These are phyloP conservation scores for Spathaspora sp. DNA, from an alignment of 1,139 yeast genomes.

Conservation along the genomic window DNA sequence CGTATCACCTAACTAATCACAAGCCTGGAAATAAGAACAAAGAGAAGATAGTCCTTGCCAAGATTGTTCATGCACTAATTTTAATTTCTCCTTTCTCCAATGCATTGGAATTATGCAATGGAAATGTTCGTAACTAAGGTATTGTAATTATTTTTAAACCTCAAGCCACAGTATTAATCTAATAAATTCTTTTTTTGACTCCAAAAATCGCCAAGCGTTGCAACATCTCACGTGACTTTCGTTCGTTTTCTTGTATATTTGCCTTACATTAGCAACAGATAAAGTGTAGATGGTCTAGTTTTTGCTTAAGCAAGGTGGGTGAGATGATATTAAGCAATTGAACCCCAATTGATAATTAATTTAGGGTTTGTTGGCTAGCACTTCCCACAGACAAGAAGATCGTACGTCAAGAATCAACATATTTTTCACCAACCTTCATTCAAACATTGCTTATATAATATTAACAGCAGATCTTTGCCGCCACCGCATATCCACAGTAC, in stretches of 20 bases:
- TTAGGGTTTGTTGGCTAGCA: too few relatives aligned
- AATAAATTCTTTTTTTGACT: neutral
- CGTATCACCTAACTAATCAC: neutral
- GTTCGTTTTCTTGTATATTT: neutral
- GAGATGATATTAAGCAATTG: too few relatives aligned
- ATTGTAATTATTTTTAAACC: neutral
- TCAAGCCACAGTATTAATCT: neutral
- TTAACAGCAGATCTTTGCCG: neutral
- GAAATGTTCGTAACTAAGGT: neutral
- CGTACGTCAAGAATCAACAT: too few relatives aligned
- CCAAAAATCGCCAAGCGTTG: constrained; percentile 5
- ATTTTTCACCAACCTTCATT: neutral
- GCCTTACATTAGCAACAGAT: neutral
- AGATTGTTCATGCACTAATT: neutral
- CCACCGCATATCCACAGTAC: constrained; percentile 1
- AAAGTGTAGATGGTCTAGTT: neutral
- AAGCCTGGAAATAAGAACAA: neutral
- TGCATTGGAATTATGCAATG: neutral
- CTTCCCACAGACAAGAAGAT: too few relatives aligned
- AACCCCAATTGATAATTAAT: too few relatives aligned
- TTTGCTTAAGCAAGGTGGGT: neutral
- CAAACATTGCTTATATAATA: neutral
- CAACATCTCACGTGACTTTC: constrained; percentile 5
- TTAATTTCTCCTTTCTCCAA: neutral
- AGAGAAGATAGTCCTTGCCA: neutral